Conservation (phyloP, 2,329 filamentous ascomycete species). For the Rhexocercosporidium sp. region DNA sequence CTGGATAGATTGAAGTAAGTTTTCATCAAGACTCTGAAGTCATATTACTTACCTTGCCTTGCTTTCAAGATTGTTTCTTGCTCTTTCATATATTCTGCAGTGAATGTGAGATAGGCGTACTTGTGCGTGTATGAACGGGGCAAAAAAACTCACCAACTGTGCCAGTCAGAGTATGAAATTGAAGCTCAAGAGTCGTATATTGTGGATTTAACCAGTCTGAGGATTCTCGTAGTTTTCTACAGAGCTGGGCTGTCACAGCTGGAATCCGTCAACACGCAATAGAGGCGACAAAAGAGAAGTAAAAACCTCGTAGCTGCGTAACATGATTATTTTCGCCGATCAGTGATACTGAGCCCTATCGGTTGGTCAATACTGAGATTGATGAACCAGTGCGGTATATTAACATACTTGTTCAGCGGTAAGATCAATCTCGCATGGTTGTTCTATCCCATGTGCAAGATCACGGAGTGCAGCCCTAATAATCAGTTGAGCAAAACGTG, state of each 20-base stretch:
- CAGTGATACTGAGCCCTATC: background rate
- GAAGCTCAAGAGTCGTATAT: background rate
- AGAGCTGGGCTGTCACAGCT: background rate
- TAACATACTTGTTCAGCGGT: background rate
- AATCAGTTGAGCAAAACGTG: too few relatives aligned
- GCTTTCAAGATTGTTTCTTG: conserved; percentile 1
- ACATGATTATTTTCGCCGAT: background rate
- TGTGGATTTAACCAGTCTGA: background rate
- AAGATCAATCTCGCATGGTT: background rate
- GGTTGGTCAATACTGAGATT: background rate
- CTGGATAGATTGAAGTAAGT: background rate
- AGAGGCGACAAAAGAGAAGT: background rate
- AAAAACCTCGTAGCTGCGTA: background rate
- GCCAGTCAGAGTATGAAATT: background rate
- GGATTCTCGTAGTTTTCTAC: background rate
- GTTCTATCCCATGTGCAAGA: background rate
- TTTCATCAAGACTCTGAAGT: background rate
- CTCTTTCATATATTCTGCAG: conserved; percentile 2
- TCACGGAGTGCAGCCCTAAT: background rate
- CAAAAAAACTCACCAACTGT: background rate
- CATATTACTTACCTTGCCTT: background rate
- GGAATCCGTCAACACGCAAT: background rate
- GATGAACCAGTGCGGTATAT: background rate
- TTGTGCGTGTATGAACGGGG: background rate
- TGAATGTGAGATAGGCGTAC: background rate